Evolutionary conservation across 176 grass and related monocot genomes (phyloP).

Genomic region (Oryza australiensis): DNA sequence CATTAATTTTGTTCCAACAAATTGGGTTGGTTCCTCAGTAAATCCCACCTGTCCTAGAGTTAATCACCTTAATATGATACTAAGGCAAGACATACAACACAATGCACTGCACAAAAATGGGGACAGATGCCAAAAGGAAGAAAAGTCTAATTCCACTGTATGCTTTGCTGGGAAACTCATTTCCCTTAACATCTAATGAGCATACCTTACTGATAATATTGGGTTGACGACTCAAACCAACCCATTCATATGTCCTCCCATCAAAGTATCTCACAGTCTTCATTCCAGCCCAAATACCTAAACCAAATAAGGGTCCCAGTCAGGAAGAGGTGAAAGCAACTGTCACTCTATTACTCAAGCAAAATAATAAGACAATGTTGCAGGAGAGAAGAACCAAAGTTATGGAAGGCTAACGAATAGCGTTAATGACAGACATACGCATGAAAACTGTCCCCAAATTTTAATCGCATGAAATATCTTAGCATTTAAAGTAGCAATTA

Average conservation of each 20-base stretch:
- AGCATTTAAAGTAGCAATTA: constrained; percentile 3
- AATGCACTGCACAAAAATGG: constrained; percentile 2
- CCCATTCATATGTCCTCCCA: constrained; percentile 96
- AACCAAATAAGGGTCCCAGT: constrained; percentile 33
- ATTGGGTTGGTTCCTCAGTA: constrained; percentile 16
- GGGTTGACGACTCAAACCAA: constrained; percentile 92
- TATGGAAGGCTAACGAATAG: neutral
- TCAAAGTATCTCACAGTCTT: constrained; percentile 93
- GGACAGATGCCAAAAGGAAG: neutral
- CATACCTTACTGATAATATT: constrained; percentile 98
- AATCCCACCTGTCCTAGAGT: constrained; percentile 1
- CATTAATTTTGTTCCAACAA: neutral
- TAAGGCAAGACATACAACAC: constrained; percentile 16
- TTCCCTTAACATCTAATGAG: constrained; percentile 15
- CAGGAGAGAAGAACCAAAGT: neutral
- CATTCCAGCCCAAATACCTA: constrained; percentile 99
- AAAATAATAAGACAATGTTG: constrained; percentile 23
- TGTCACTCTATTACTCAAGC: constrained; percentile 1
- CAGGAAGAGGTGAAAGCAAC: neutral
- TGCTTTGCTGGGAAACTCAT: constrained; percentile 19
- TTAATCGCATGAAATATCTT: neutral
- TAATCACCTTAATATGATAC: constrained; percentile 20
- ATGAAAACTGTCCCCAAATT: constrained; percentile 2
- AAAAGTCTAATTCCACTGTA: neutral
- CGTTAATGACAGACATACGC: constrained; percentile 11